Percentiles rank a stretch among this genome's conserved stretches.
Conservation (phyloP, 345 rosid species). For the Pugionium dolabratum region DNA sequence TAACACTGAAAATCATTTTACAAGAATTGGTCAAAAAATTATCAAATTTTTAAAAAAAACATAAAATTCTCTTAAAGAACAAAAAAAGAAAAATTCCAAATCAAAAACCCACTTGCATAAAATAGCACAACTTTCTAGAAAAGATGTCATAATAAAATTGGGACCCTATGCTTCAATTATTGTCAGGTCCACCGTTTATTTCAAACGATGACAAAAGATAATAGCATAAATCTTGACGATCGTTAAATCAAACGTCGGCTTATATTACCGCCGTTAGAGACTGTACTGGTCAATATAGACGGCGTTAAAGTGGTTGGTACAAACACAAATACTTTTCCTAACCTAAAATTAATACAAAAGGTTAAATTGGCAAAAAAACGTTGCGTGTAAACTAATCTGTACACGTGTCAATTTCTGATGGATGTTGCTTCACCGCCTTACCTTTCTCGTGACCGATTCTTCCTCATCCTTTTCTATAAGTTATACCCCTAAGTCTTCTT, state of each 20-base stretch:
- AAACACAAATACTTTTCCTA: slow-evolving; percentile 32
- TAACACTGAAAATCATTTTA: too few species aligned
- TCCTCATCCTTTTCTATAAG: slow-evolving; percentile 30
- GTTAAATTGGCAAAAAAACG: background rate
- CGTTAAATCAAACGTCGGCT: too few species aligned
- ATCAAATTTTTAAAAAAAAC: too few species aligned
- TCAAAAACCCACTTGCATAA: too few species aligned
- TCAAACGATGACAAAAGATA: background rate
- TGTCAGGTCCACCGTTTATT: slow-evolving; percentile 21
- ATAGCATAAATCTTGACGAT: background rate
- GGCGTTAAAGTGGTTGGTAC: slow-evolving; percentile 21
- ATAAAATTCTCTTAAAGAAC: too few species aligned
- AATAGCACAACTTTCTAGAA: too few species aligned
- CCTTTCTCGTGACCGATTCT: slow-evolving; percentile 35
- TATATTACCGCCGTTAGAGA: background rate
- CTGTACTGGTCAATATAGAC: slow-evolving; percentile 22
- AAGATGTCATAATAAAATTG: too few species aligned
- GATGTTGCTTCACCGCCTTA: slow-evolving; percentile 23
- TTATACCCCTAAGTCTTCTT: background rate
- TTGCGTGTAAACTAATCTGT: slow-evolving; percentile 31
- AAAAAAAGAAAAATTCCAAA: too few species aligned
- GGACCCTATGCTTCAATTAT: background rate
- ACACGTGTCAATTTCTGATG: background rate
- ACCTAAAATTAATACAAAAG: background rate
- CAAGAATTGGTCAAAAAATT: too few species aligned